Evolutionary conservation across 345 rosid genomes (phyloP), one percentile per base, ranked within the genome.

Genomic region (Eucalyptus tenuipes): DNA sequence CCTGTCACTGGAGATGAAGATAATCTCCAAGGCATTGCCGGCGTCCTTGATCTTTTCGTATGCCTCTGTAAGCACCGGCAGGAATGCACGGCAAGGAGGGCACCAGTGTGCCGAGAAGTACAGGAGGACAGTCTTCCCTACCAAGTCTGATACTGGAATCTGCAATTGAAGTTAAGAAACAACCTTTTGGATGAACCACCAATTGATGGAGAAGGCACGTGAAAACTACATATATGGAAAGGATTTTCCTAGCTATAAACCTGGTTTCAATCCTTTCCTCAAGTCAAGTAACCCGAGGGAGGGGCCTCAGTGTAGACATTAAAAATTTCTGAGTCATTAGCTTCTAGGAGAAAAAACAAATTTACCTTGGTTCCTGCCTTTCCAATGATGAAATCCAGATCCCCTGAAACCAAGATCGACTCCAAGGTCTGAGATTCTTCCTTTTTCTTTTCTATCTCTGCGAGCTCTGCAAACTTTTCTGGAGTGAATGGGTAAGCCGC

Each of bases 21-120:
- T 90, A 18, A 91, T 89, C 86, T 93, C 94, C 18, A 91, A 91
- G 47, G 92, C 92, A 52, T 86, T 45, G 55, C 91, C 92, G 4
- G 40, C 87, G 14, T 86, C 90, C 89, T 91, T 91, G 64, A 92
- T 92, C 91, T 91, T 55, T 40, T 90, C 64, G 84, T 91, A 93
- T 85, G 91, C 91, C 49, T 91, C 92, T 1, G 81, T 57, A 13
- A 93, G 91, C 75, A 88, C 89, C 13, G 94, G 95, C 47, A 91
- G 85, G 88, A 93, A 93, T 55, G 90, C 91, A 17, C 91, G 92
- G 57, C 95, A 93, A 25, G 93, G 94, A 49, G 91, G 92, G 86
- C 95, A 93, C 90, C 91, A 91, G 53, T 91, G 91, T 84, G 94
- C 92, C 42, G 95, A 93, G 93, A 93, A 93, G 89, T 90, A 93